Conservation (phyloP, 768 basidiomycete genomes). For the Mycena chlorophos region DNA sequence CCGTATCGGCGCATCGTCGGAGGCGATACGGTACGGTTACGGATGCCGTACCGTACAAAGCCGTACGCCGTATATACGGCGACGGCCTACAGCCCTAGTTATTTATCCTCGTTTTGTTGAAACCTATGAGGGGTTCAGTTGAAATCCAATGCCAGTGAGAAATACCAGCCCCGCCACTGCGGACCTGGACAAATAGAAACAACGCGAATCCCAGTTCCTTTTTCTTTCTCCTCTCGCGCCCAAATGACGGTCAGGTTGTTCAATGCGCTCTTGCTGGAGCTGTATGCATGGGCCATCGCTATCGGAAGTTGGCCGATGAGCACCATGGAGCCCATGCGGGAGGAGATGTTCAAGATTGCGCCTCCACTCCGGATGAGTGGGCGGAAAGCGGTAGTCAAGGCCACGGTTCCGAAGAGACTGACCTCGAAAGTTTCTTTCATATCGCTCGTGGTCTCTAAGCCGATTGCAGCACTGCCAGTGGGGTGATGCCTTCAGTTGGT, state of each 20-base stretch:
- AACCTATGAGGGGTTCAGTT: not conserved
- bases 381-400: not conserved
- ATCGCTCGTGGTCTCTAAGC: not conserved
- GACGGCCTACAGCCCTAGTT: not conserved
- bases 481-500: not conserved
- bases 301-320: not conserved
- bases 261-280: slow-evolving; percentile 11
- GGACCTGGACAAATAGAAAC: slow-evolving; percentile 2
- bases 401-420: slow-evolving; percentile 10
- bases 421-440: slow-evolving; percentile 3
- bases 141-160: no score
- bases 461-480: slow-evolving; percentile 2
- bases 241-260: slow-evolving; percentile 14
- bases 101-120: slow-evolving; percentile 8
- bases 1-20: not conserved
- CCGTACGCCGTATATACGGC: not conserved
- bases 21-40: not conserved
- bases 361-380: slow-evolving; percentile 7
- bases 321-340: slow-evolving; percentile 1
- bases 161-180: not conserved
- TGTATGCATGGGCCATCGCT: not conserved
- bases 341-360: slow-evolving; percentile 15
- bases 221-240: slow-evolving; percentile 8
- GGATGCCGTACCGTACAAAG: not conserved
- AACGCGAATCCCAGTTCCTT: slow-evolving; percentile 8